Conservation (phyloP, 805 yeast species). For the Zygoascus ofunaensis region DNA sequence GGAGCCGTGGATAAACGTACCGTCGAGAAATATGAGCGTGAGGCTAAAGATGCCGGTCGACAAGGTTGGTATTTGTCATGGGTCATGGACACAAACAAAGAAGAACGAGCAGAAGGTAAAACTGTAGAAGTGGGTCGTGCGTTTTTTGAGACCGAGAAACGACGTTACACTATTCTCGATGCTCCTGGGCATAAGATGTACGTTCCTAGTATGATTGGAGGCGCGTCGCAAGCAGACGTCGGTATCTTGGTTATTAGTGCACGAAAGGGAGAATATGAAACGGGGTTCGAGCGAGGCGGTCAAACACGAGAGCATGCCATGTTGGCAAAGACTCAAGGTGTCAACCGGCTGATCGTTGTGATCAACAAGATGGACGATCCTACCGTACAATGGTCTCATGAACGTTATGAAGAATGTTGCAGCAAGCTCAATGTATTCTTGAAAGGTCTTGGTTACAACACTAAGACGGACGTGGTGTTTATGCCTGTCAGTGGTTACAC, state of each 20-base stretch:
- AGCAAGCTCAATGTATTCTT: slow-evolving; percentile 67
- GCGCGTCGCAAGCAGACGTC: slow-evolving; percentile 99
- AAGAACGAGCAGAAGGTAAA: slow-evolving; percentile 98
- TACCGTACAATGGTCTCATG: slow-evolving; percentile 92
- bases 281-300: slow-evolving; percentile 98
- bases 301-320: slow-evolving; percentile 98
- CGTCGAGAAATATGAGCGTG: slow-evolving; percentile 94
- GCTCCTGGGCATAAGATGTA: slow-evolving; percentile 99
- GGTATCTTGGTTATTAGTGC: slow-evolving; percentile 96
- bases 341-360: slow-evolving; percentile 83
- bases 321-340: slow-evolving; percentile 97
- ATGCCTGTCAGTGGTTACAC: slow-evolving; percentile 99
- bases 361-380: slow-evolving; percentile 99
- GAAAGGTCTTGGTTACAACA: slow-evolving; percentile 71
- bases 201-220: slow-evolving; percentile 98
- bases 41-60: slow-evolving; percentile 98
- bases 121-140: slow-evolving; percentile 99
- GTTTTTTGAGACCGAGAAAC: slow-evolving; percentile 92
- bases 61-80: slow-evolving; percentile 99
- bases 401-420: slow-evolving; percentile 93
- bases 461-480: slow-evolving; percentile 72
- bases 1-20: slow-evolving; percentile 99
- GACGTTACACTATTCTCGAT: slow-evolving; percentile 95
- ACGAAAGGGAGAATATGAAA: slow-evolving; percentile 98
- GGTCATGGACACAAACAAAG: slow-evolving; percentile 99